Conservation (phyloP, 164 flowering plant genomes). For the Macadamia tetraphylla region DNA sequence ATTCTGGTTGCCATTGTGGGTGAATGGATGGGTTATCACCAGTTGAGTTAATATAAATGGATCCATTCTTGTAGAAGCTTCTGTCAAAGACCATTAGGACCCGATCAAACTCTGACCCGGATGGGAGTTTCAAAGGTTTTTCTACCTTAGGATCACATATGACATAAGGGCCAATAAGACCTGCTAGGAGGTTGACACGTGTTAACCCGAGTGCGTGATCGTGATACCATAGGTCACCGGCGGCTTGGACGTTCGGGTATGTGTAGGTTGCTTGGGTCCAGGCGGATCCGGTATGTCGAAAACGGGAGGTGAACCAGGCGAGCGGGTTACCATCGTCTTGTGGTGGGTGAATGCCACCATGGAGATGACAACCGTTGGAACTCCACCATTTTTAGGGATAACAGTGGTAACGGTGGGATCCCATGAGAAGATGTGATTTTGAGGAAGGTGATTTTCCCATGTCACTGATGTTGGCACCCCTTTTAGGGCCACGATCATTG, state of each 20-base stretch:
- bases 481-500: slow-evolving; percentile 26
- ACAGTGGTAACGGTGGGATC: not conserved
- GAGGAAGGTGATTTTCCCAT: slow-evolving; percentile 52
- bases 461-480: slow-evolving; percentile 31
- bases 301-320: slow-evolving; percentile 52
- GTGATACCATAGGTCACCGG: slow-evolving; percentile 48
- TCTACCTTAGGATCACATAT: slow-evolving; percentile 23
- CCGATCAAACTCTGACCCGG: slow-evolving; percentile 24
- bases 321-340: slow-evolving; percentile 37
- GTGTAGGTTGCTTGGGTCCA: slow-evolving; percentile 35
- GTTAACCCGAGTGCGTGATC: slow-evolving; percentile 42
- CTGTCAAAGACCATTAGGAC: slow-evolving; percentile 30
- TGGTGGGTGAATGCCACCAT: slow-evolving; percentile 47
- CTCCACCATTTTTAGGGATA: slow-evolving; percentile 39
- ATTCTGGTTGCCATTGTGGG: slow-evolving; percentile 23
- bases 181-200: slow-evolving; percentile 35
- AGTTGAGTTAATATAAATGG: slow-evolving; percentile 27
- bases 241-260: slow-evolving; percentile 42
- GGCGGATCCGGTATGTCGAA: slow-evolving; percentile 33
- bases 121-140: slow-evolving; percentile 20
- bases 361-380: slow-evolving; percentile 22
- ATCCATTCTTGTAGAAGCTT: slow-evolving; percentile 24
- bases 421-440: slow-evolving; percentile 27
- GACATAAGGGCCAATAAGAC: slow-evolving; percentile 27
- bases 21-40: slow-evolving; percentile 30